These are phyloP conservation scores for Taphrina communis DNA, from an alignment of 1,139 yeast species.

Conservation along the genomic window DNA sequence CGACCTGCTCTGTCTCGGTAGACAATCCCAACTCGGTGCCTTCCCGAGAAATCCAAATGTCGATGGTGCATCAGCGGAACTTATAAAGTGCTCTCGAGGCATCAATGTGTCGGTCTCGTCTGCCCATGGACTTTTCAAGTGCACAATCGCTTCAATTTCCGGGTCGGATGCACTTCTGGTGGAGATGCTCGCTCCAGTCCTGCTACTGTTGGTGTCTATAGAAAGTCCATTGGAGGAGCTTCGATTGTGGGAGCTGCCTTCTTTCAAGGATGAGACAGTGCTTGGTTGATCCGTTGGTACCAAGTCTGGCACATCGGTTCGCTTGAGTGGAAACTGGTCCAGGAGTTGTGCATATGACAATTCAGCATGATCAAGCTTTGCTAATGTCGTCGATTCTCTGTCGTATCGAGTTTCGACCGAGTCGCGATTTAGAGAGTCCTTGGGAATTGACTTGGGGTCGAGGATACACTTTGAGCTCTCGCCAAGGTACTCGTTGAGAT, in stretches of 20 bases:
- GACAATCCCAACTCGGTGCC: constrained; percentile 8
- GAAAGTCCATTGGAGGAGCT: not conserved
- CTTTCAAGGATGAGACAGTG: not conserved
- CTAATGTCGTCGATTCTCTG: constrained; percentile 2
- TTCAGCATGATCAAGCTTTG: not conserved
- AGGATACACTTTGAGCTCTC: constrained; percentile 5
- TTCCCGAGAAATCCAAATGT: constrained; percentile 2
- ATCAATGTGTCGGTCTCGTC: not conserved
- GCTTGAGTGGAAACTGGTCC: not conserved
- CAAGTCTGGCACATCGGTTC: not conserved
- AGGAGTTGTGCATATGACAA: not conserved
- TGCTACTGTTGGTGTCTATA: not conserved
- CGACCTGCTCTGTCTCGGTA: constrained; percentile 6
- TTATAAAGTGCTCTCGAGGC: not conserved
- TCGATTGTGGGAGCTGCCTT: not conserved
- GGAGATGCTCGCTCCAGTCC: not conserved
- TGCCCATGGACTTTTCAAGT: constrained; percentile 16
- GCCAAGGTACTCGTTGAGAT: constrained; percentile 10
- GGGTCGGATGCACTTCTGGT: not conserved
- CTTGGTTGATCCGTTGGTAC: not conserved
- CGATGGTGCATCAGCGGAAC: not conserved
- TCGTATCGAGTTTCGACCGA: not conserved
- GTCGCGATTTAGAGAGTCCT: not conserved
- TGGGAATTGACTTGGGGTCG: not conserved
- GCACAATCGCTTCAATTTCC: not conserved